Conservation (phyloP, 106 monocot genomes). For the Acorus gramineus region DNA sequence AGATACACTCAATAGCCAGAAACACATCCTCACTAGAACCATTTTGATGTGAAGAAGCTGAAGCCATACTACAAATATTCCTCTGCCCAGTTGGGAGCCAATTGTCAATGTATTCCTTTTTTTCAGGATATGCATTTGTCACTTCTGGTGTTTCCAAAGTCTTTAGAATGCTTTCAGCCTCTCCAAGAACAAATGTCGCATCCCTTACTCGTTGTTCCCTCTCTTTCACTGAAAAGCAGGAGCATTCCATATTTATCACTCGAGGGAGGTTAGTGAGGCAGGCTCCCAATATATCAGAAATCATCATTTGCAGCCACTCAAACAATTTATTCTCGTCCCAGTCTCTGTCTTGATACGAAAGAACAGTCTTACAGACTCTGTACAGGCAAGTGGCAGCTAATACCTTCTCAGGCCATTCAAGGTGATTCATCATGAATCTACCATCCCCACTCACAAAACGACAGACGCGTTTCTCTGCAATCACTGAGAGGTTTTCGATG, state of each 20-base stretch:
- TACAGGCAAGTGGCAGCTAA: conserved; percentile 5
- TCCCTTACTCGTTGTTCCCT: conserved; percentile 12
- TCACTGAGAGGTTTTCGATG: background rate
- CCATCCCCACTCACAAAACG: background rate
- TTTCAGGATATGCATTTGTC: background rate
- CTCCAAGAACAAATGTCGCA: conserved; percentile 15
- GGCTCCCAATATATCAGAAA: conserved; percentile 4
- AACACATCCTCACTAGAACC: too few relatives aligned
- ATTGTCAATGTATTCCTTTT: background rate
- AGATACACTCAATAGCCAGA: too few relatives aligned
- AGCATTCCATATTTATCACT: too few relatives aligned
- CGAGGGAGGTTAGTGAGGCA: conserved; percentile 2
- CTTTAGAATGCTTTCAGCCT: conserved; percentile 7
- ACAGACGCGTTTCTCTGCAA: background rate
- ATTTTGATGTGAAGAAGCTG: too few relatives aligned
- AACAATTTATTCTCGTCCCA: background rate
- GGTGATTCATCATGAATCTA: background rate
- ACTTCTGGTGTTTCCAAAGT: background rate
- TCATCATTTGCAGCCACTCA: background rate
- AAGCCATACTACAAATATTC: too few relatives aligned
- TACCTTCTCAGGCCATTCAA: conserved; percentile 6
- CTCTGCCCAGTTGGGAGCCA: background rate
- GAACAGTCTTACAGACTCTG: conserved; percentile 3
- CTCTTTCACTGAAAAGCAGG: conserved; percentile 4
- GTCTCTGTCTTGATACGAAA: background rate